These are phyloP conservation scores for Primulina eburnea DNA, from an alignment of 257 asterid species.

Conservation along the genomic window DNA sequence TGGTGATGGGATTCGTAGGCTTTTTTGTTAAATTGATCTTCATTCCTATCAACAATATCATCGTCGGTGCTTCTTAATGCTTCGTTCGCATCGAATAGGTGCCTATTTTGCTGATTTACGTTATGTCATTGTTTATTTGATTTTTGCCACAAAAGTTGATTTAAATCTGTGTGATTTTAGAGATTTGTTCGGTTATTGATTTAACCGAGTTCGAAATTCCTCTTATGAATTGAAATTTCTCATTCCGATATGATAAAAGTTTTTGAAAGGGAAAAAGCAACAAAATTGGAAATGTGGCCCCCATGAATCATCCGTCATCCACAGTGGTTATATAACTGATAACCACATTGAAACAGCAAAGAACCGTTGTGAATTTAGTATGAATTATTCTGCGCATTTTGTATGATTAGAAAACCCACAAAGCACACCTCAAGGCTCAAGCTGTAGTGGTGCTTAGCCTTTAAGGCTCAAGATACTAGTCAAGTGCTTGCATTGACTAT, in stretches of 20 bases:
- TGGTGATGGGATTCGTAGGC: slow-evolving; percentile 48
- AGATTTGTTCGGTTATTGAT: background rate
- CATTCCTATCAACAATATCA: slow-evolving; percentile 44
- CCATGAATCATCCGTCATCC: background rate
- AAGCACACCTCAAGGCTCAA: background rate
- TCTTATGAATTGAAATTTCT: too few relatives aligned
- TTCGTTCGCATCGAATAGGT: background rate
- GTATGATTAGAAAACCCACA: background rate
- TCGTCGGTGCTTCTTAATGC: slow-evolving; percentile 35
- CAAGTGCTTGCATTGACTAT: background rate
- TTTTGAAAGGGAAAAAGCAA: too few relatives aligned
- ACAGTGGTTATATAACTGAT: background rate
- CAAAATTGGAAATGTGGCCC: background rate
- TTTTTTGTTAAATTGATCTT: slow-evolving; percentile 44
- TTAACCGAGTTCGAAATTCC: background rate
- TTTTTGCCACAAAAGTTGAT: background rate
- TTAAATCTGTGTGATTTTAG: background rate
- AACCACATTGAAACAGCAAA: background rate
- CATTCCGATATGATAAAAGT: background rate
- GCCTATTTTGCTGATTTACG: background rate
- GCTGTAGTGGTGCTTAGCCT: background rate
- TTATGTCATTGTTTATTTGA: background rate
- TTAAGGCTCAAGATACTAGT: background rate
- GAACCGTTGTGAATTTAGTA: background rate
- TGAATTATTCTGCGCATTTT: background rate